Evolutionary conservation across 2,329 filamentous ascomycete species (phyloP), one percentile per base, ranked within the genome.

Genomic region (Polytolypa hystricis): DNA sequence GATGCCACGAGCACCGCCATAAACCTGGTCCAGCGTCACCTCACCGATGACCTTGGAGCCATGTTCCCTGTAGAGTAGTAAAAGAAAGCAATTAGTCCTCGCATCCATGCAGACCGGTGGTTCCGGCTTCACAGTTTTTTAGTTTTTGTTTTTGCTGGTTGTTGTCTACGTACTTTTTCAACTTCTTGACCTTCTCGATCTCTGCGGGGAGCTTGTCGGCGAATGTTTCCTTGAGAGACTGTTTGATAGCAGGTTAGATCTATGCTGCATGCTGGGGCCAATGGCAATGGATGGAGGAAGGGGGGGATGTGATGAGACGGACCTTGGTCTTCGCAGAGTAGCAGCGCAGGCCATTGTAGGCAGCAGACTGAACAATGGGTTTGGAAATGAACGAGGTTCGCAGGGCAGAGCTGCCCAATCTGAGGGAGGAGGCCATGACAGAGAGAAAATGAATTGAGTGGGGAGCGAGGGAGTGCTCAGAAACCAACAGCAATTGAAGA

Each of bases 201-300:
- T 96, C 93, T 64, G 80, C 85, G 54, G 91, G 91, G 46, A 98
- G 74, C 59, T 89, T 81, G 65, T 91, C 87, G 62, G 89, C 89
- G 66, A 98, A 96, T 61, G 86, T 89, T 66, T 98, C 91, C 75
- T 98, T 98, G 62, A 98, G 71, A 53, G 86, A 86, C 91, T 98
- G 53, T 25, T n/a, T 25, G 21, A 25, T 25, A 25, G 7, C 21
- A 38, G 20, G n/a, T 10, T 33, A 12, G 12, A 7, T 11, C 14
- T 19, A 7, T 33, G n/a, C n/a, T n/a, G n/a, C n/a, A n/a, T n/a
- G n/a, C n/a, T n/a, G n/a, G n/a, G n/a, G n/a, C n/a, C n/a, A n/a
- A n/a, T n/a, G n/a, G n/a, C n/a, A n/a, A n/a, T n/a, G n/a, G n/a
- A n/a, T n/a, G n/a, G n/a, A n/a, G n/a, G n/a, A n/a, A n/a, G n/a